Evolutionary conservation across 2,329 filamentous ascomycete genomes (phyloP), one percentile per base, ranked within the genome.

Genomic region (Fusarium vanettenii): DNA sequence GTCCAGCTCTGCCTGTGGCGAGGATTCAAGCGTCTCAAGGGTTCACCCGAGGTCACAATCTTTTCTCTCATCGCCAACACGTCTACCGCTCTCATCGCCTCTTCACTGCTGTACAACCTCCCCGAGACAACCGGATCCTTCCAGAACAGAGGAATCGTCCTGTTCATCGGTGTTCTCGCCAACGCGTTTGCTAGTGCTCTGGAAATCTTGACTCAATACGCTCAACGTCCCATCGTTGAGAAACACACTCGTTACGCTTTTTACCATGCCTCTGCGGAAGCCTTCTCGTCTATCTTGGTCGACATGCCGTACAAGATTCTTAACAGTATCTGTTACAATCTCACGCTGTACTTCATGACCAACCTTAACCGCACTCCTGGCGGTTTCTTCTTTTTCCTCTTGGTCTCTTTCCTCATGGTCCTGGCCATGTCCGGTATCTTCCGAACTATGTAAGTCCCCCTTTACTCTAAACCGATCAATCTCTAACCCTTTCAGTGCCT

Each of bases 361-460:
- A 82, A 85, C 10, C 78, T 88, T 1, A 82, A 83, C 18, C 81
- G 85, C 20, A 83, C 85, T 27, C 80, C 86, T 5, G 85, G 85
- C 2, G 76, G 82, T 2, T 88, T 87, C 79, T 88, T 87, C 78
- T 87, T 84, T 76, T 88, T 85, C 77, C 76, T 83, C 14, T 70
- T 88, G 0, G 79, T 87, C 31, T 83, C 85, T 4, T 85, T 92
- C 79, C 81, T 87, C 45, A 86, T 87, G 27, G 91, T 89, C 0
- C 79, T 92, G 69, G 86, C 87, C 66, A 92, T 92, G 91, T 91
- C 89, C 56, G 91, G 91, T 85, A 82, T 92, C 67, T 92, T 92
- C 82, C 74, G 80, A 25, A 78, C 79, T 18, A 80, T 81, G 79
- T 81, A 72, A 73, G 80, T 73, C 8, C 6, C 16, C 0, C 5